Evolutionary conservation across 2,329 filamentous ascomycete species (phyloP), one percentile per base, ranked within the genome.

Genomic region (Albophoma yamanashiensis): DNA sequence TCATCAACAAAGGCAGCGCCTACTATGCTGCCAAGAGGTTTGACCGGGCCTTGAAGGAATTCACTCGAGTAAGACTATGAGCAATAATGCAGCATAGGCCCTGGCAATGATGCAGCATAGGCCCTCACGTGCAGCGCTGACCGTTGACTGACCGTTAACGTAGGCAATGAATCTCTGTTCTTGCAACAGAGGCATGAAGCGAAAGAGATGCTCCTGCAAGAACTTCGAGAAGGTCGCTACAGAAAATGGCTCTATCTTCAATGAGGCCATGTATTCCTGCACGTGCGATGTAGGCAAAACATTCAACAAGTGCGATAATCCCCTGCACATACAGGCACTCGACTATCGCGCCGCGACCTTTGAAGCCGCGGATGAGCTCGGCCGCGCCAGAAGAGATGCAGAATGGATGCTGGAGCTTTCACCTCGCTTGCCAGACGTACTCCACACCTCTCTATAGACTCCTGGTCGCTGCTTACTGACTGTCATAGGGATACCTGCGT

Each of bases 351-450:
- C 75, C 22, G 75, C 74, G 2, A 74, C 72, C 0, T 76, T 75
- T 59, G 74, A 77, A 60, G 70, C 70, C 27, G 65, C 77, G 43
- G 65, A 67, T 9, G 71, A 76, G 59, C 65, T 77, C 2, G 71
- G 69, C 6, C 71, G 72, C 31, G 76, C 76, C 17, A 69, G 66
- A 61, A 69, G 63, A 40, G 75, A 78, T 59, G 76, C 76, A 11
- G 73, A 75, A 64, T 78, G 76, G 74, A 71, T 78, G 27, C 62
- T 78, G 22, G 74, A 77, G 59, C 68, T 78, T 50, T 73, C 75
- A 7, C 76, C 76, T 27, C 67, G 70, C 42, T 65, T 73, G 1
- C 70, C 75, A 20, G 74, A 78, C 64, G 76, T 77, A 66, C 43
- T 70, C 45, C 11, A 7, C 4, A 43, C 25, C 14, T 55, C 6